Evolutionary conservation across 2,329 filamentous ascomycete species (phyloP).

Genomic region (Fusarium abutilonis): DNA sequence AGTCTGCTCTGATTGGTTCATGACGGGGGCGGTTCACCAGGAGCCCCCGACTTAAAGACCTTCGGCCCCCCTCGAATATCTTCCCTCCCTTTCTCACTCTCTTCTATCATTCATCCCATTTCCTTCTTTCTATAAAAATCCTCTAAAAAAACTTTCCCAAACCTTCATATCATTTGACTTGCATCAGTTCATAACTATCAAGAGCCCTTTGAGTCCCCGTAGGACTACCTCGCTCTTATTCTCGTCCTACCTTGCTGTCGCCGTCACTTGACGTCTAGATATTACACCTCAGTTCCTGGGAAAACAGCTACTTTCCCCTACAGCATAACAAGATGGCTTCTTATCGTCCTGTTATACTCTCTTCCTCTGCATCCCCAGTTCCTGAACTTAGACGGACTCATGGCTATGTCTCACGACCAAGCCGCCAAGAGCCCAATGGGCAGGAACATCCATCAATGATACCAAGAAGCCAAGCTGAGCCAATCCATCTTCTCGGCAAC

Average conservation of each 20-base stretch:
- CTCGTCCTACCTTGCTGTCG: conserved; percentile 12
- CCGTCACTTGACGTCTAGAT: conserved; percentile 2
- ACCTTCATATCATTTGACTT: conserved; percentile 13
- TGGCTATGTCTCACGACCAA: conserved; percentile 1
- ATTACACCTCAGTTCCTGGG: neutral
- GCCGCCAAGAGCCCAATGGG: neutral
- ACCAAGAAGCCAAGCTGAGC: neutral
- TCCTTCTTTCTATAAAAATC: conserved; percentile 26
- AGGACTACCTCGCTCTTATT: conserved; percentile 13
- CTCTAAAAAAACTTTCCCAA: conserved; percentile 12
- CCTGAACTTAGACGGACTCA: conserved; percentile 1
- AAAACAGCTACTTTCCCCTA: neutral
- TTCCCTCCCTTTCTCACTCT: conserved; percentile 12
- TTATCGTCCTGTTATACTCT: conserved; percentile 4
- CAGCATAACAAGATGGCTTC: conserved; percentile 16
- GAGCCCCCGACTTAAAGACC: conserved; percentile 36
- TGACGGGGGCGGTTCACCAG: conserved; percentile 21
- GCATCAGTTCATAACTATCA: conserved; percentile 28
- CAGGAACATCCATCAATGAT: neutral
- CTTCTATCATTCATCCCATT: conserved; percentile 36
- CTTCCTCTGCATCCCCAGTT: neutral
- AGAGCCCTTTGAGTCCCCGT: conserved; percentile 13
- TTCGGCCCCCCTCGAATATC: conserved; percentile 28
- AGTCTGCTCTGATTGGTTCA: conserved; percentile 36
- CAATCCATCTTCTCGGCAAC: neutral